These are phyloP conservation scores for Tylopilus sp. DNA, from an alignment of 1,284 basidiomycete species.

Conservation along the genomic window DNA sequence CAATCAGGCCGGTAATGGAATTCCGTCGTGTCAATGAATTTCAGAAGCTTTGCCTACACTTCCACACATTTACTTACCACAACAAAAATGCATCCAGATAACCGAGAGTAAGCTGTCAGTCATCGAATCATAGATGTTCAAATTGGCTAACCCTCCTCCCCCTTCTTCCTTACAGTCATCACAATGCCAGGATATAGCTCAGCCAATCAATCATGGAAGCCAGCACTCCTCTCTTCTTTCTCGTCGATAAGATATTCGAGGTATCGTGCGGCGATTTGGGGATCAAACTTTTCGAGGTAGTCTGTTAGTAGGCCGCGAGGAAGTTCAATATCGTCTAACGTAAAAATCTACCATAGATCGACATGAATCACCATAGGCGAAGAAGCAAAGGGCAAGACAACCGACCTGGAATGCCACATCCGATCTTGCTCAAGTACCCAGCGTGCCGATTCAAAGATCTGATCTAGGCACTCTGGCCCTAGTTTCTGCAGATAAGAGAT, in stretches of 20 bases:
- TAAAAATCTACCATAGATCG: constrained; percentile 80
- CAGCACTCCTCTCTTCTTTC: constrained; percentile 72
- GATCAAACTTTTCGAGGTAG: constrained; percentile 81
- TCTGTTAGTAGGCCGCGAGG: constrained; percentile 82
- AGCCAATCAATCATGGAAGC: constrained; percentile 90
- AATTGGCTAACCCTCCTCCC: constrained; percentile 62
- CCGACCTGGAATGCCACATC: constrained; percentile 82
- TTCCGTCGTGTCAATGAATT: constrained; percentile 80
- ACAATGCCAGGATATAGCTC: constrained; percentile 86
- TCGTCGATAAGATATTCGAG: constrained; percentile 90
- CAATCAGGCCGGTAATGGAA: constrained; percentile 85
- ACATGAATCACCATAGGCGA: neutral
- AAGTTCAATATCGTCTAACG: constrained; percentile 92
- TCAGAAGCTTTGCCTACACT: constrained; percentile 77
- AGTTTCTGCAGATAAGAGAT: constrained; percentile 94
- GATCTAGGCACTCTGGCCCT: constrained; percentile 81
- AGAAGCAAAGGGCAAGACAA: constrained; percentile 4
- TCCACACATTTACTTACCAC: constrained; percentile 54
- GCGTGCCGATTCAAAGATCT: constrained; percentile 82
- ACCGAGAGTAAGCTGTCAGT: neutral
- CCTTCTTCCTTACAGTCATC: constrained; percentile 61
- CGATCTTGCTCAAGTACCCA: constrained; percentile 83
- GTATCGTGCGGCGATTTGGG: constrained; percentile 78
- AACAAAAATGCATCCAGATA: neutral
- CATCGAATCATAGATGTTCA: constrained; percentile 9